Evolutionary conservation across 306 rosid species (phyloP).

Genomic region (Pyrus bretschneideri): DNA sequence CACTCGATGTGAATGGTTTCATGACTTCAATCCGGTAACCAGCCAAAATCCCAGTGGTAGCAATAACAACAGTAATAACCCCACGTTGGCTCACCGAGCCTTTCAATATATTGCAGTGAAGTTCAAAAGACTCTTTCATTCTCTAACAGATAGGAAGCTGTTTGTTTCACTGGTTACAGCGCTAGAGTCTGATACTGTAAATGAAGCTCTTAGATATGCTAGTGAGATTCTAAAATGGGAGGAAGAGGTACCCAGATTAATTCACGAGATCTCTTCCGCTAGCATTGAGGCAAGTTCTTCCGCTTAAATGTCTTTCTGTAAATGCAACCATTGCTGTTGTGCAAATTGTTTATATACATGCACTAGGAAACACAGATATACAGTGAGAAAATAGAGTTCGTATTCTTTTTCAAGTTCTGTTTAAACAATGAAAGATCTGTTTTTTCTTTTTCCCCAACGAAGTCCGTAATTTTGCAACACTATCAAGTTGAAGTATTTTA

Average conservation of each 20-base stretch:
- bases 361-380: not conserved
- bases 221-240: slow-evolving; percentile 51
- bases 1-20: slow-evolving; percentile 61
- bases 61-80: slow-evolving; percentile 21
- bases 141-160: slow-evolving; percentile 45
- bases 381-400: not conserved
- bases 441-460: too few species aligned
- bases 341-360: not conserved
- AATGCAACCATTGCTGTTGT: not conserved
- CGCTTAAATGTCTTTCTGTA: not conserved
- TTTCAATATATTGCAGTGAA: slow-evolving; percentile 61
- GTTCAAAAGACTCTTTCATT: slow-evolving; percentile 52
- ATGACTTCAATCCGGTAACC: slow-evolving; percentile 49
- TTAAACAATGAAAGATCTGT: too few species aligned
- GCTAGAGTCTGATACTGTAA: slow-evolving; percentile 50
- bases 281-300: slow-evolving; percentile 39
- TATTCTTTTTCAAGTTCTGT: not conserved
- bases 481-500: not conserved
- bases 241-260: slow-evolving; percentile 31
- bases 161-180: slow-evolving; percentile 56
- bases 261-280: slow-evolving; percentile 34
- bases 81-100: slow-evolving; percentile 47
- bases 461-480: not conserved
- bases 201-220: slow-evolving; percentile 64
- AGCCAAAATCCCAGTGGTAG: slow-evolving; percentile 19